These are phyloP conservation scores for Fusarium luffae DNA, from an alignment of 2,329 filamentous ascomycete species.

Conservation along the genomic window DNA sequence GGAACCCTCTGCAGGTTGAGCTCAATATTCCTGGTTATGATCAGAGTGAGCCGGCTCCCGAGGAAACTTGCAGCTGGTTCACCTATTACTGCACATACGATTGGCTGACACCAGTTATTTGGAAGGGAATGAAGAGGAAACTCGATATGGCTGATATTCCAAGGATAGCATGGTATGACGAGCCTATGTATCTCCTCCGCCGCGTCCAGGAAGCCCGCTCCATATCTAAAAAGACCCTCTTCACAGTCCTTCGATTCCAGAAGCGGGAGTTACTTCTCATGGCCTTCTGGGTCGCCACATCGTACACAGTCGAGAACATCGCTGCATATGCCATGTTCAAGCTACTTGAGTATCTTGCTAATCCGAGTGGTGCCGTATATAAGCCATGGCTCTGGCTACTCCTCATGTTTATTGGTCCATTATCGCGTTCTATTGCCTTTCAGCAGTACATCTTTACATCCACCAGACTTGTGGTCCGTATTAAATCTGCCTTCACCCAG, in stretches of 20 bases:
- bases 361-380: constrained; percentile 57
- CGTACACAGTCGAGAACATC: constrained; percentile 60
- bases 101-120: constrained; percentile 62
- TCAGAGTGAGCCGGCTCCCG: constrained; percentile 57
- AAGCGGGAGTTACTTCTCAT: constrained; percentile 57
- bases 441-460: constrained; percentile 69
- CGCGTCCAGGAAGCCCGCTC: constrained; percentile 57
- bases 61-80: constrained; percentile 66
- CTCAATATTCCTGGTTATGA: constrained; percentile 54
- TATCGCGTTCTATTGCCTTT: constrained; percentile 60
- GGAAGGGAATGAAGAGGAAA: constrained; percentile 58
- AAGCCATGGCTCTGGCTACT: constrained; percentile 65
- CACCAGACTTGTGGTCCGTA: constrained; percentile 65
- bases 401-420: constrained; percentile 63
- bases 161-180: constrained; percentile 65
- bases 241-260: constrained; percentile 59
- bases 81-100: constrained; percentile 63
- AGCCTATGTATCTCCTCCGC: constrained; percentile 60
- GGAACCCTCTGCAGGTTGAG: constrained; percentile 58
- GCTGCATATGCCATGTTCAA: constrained; percentile 66
- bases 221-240: constrained; percentile 57
- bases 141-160: constrained; percentile 62
- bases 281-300: constrained; percentile 54
- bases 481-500: constrained; percentile 67
- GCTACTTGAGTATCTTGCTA: constrained; percentile 62